A percentile compares a stretch with the other conserved stretches of the same genome.
Conservation (phyloP, 805 yeast genomes). For the Yarrowia sp. region DNA sequence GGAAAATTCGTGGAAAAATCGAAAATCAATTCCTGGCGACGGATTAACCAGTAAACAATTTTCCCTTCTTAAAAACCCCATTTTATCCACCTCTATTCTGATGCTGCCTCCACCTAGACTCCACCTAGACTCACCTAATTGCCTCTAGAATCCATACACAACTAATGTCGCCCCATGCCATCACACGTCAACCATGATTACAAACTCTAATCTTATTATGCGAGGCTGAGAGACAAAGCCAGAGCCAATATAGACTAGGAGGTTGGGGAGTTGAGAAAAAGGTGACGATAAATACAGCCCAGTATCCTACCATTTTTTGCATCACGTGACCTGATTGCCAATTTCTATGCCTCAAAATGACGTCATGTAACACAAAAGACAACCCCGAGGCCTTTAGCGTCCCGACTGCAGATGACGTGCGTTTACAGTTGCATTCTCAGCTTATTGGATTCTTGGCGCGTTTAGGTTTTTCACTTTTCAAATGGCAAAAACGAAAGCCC, state of each 20-base stretch:
- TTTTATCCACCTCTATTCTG: too few relatives aligned
- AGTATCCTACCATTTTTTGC: too few relatives aligned
- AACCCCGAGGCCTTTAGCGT: constrained; percentile 17
- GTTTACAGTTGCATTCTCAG: constrained; percentile 33
- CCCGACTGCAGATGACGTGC: constrained; percentile 25
- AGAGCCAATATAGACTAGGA: background rate
- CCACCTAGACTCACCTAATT: background rate
- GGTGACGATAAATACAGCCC: too few relatives aligned
- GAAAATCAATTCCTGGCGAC: too few relatives aligned
- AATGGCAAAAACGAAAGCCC: background rate
- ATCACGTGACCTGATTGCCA: too few relatives aligned
- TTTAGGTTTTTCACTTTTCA: constrained; percentile 21
- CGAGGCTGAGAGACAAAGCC: constrained; percentile 23
- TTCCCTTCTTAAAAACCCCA: too few relatives aligned
- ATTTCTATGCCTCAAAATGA: background rate
- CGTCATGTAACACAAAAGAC: constrained; percentile 19
- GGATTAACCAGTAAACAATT: too few relatives aligned
- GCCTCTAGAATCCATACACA: background rate
- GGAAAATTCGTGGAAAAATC: too few relatives aligned
- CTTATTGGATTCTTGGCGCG: constrained; percentile 33
- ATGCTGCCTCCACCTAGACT: too few relatives aligned
- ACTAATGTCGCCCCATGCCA: constrained; percentile 24
- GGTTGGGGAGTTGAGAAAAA: too few relatives aligned
- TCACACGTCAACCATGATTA: constrained; percentile 14
- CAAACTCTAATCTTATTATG: constrained; percentile 4